Evolutionary conservation across 1,139 yeast species (phyloP), one percentile per base, ranked within the genome.

Genomic region (Sugiyamaella neomexicana): DNA sequence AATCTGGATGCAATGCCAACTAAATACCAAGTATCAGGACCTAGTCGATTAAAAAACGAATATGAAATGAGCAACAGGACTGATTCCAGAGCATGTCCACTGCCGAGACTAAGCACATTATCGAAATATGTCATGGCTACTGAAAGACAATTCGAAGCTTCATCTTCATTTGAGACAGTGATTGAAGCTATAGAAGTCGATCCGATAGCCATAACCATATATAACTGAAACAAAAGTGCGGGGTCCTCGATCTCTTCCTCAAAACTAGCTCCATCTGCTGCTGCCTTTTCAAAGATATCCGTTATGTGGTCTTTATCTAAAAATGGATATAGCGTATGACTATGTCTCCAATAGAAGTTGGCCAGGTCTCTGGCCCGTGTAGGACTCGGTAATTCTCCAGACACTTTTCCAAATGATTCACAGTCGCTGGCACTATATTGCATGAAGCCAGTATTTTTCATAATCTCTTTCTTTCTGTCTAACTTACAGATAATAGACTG

Each of bases 1-100:
- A 83, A 78, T 58, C 86, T 70, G 10, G 80, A 75, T 0, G 87
- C 84, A 20, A 81, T 68, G 3, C 89, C 88, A 27, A 82, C 64
- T 9, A 62, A 47, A 34, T 61, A 60, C 68, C 68, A 64, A 7
- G 65, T 60, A 42, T 64, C 65, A 2, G 67, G 65, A 8, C 68
- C 68, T 38, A 61, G 51, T 16, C 62, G 55, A 43, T 62, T 65
- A 55, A 62, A 64, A 40, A 64, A 60, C 1, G 68, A 62, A 39
- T 62, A 64, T 13, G 64, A 53, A 10, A 64, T 57, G 5, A 62
- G 44, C n/a, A 64, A 52, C 40, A 63, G 50, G 1, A 64, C 48
- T 8, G 61, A 46, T 25, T 65, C 60, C 12, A 64, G 40, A 0
- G 64, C 54, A 2, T 56, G 57, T 38, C 29, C 27, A 43, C 46